Base-by-base conservation (phyloP, 2,329 filamentous ascomycete species). In the Stemphylium vesicarium region DNA sequence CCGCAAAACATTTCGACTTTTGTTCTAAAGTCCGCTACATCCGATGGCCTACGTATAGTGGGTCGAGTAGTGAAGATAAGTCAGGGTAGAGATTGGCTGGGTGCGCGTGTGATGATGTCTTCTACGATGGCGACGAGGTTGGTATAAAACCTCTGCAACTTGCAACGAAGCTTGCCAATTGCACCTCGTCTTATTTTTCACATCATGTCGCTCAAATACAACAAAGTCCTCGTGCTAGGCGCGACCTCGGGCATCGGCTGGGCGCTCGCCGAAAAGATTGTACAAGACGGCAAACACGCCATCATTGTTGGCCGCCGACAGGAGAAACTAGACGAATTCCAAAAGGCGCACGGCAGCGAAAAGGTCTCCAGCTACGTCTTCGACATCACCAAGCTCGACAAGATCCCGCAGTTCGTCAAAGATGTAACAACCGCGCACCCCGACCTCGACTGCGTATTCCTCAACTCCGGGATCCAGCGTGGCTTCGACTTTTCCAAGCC, bases 391-490 rank as follows among this genome's bases (percentile, higher is more conserved):
- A 68, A 82, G 37, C 71, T 84, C 4, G 73, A 80, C 9, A 64
- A 78, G 37, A 82, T 84, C 18, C 76, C 79, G 4, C 64, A 71
- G 8, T 82, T 82, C 54, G 78, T 73, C 3, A 66, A 71, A 18
- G 71, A 76, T 13, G 66, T 81, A 33, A 79, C 75, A 16, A 67
- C 65, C 26, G 73, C 75, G 48, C 79, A 84, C 56, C 77, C 81
- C 0, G 81, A 83, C 55, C 68, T 84, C 2, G 82, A 84, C 63
- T 79, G 77, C 53, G 68, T 84, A n/a, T 75, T 84, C 53, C 65
- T 84, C 43, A 84, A 84, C 68, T 78, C 80, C 1, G 82, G 82
- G n/a, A 80, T 84, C 29, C 82, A 84, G 65, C 75, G 81, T 8
- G 72, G 73, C 9, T 77, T 82, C 55, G 75, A 83, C 64, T 83